phyloP scores from a whole-genome alignment of 441 rosid species.

The Arabidopsis lyrata region DNA sequence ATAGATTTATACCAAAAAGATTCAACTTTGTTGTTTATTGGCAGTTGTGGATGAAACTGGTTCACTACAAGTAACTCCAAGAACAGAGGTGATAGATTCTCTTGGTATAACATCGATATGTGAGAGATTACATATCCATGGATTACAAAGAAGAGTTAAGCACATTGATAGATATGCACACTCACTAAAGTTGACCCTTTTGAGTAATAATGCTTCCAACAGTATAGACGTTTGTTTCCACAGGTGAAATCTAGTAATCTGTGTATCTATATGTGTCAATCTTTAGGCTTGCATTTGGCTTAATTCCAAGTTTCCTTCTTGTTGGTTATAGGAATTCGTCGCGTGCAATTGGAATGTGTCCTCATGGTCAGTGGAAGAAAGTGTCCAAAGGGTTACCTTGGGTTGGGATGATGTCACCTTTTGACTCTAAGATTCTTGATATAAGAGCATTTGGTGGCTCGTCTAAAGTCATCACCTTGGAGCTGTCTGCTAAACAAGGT shows the following conservation, averaged over 20 bases:
- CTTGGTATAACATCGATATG: conserved; percentile 60
- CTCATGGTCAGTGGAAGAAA: conserved; percentile 73
- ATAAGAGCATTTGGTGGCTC: conserved; percentile 53
- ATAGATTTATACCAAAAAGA: background rate
- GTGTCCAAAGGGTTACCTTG: conserved; percentile 63
- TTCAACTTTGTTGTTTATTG: conserved; percentile 1
- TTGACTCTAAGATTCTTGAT: conserved; percentile 76
- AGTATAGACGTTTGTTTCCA: conserved; percentile 78
- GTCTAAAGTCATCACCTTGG: conserved; percentile 43
- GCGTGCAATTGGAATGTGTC: conserved; percentile 70
- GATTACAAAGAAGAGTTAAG: conserved; percentile 62
- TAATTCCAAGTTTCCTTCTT: background rate
- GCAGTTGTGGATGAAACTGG: conserved; percentile 61
- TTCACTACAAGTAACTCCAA: conserved; percentile 55
- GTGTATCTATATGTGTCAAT: conserved; percentile 18
- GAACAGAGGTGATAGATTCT: conserved; percentile 56
- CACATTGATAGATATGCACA: conserved; percentile 67
- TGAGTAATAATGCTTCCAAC: conserved; percentile 47
- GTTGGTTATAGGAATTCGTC: conserved; percentile 62
- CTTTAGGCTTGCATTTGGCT: background rate
- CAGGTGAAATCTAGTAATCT: conserved; percentile 47
- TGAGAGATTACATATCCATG: conserved; percentile 67
- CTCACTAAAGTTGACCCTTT: conserved; percentile 62
- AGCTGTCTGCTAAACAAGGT: conserved; percentile 75
- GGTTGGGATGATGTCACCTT: conserved; percentile 78